Conservation (phyloP, 2,329 filamentous ascomycete genomes). For the Xylaria sp. region DNA sequence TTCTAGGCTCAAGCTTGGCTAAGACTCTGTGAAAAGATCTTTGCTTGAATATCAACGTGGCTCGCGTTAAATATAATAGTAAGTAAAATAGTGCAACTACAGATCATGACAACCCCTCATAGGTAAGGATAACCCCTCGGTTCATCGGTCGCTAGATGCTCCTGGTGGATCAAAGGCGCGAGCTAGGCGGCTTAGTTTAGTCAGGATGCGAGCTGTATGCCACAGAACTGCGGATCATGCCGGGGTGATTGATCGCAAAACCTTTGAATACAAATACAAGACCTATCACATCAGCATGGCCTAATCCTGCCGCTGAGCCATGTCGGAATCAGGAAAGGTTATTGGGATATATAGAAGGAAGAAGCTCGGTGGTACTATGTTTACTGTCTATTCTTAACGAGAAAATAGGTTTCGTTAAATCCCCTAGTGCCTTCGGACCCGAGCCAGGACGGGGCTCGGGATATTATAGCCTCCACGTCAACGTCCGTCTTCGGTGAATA, state of each 20-base stretch:
- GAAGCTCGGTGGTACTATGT: neutral
- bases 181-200: neutral
- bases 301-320: neutral
- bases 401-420: neutral
- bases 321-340: constrained; percentile 4
- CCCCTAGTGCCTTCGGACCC: neutral
- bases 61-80: neutral
- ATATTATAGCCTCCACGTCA: neutral
- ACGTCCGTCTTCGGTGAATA: neutral
- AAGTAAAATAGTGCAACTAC: neutral
- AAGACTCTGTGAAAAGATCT: neutral
- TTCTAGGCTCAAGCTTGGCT: neutral
- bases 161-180: neutral
- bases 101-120: constrained; percentile 1
- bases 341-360: neutral
- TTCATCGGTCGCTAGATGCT: neutral
- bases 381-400: constrained; percentile 14
- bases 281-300: constrained; percentile 1
- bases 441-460: neutral
- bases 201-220: constrained; percentile 4
- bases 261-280: constrained; percentile 17
- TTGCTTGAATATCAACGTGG: neutral
- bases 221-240: neutral
- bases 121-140: neutral
- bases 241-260: constrained; percentile 1